phyloP scores from a whole-genome alignment of 1,284 basidiomycete genomes.

The Afroboletus lepidellus region DNA sequence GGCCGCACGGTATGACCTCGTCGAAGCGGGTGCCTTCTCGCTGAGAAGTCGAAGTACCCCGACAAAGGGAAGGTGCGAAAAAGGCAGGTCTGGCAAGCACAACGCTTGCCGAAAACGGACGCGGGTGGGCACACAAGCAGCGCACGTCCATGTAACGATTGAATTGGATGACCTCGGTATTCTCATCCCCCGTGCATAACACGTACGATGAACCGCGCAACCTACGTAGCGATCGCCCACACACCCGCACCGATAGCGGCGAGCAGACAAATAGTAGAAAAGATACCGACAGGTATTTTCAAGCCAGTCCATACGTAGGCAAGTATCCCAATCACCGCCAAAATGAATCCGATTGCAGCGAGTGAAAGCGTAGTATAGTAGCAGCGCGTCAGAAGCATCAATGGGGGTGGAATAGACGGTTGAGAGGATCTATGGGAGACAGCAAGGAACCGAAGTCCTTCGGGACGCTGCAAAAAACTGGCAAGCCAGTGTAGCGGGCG shows the following conservation, averaged over 20 bases:
- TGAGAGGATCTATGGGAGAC: not conserved
- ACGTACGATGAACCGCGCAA: not conserved
- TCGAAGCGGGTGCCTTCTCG: not conserved
- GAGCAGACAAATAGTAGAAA: conserved; percentile 27
- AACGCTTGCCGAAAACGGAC: conserved; percentile 6
- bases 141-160: not conserved
- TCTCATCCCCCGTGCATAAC: not conserved
- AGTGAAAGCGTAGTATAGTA: conserved; percentile 28
- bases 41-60: not conserved
- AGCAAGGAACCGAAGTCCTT: not conserved
- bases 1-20: not conserved
- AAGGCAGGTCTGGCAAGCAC: conserved; percentile 11
- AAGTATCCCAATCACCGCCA: conserved; percentile 29
- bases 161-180: not conserved
- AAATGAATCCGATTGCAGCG: conserved; percentile 24
- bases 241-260: conserved; percentile 18
- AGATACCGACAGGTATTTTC: conserved; percentile 25
- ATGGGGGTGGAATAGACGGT: conserved; percentile 10
- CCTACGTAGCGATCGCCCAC: conserved; percentile 25
- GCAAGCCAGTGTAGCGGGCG: conserved; percentile 3
- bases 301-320: conserved; percentile 26
- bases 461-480: conserved; percentile 1
- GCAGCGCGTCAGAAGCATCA: conserved; percentile 25
- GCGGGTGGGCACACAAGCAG: not conserved
- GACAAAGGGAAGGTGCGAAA: conserved; percentile 9